Evolutionary conservation across 1,284 basidiomycete species (phyloP).

Genomic region (Volvariella surrecta): DNA sequence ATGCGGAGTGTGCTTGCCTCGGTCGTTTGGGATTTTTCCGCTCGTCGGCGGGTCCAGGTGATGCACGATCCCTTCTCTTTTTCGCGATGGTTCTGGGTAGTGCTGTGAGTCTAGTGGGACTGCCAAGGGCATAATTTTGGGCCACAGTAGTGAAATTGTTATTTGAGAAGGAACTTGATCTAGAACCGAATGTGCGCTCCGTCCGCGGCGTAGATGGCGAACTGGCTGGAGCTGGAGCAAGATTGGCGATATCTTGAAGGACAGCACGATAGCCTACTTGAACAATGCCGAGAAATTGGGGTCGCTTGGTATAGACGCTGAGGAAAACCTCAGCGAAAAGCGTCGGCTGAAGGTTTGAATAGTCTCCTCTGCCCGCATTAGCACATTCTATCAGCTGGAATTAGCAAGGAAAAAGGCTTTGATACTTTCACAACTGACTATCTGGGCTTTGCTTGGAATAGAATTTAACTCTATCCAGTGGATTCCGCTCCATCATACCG

Average conservation of each 20-base stretch:
- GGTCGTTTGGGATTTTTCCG: too few relatives aligned
- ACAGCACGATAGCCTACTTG: constrained; percentile 60
- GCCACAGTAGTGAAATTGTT: constrained; percentile 40
- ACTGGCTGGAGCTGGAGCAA: constrained; percentile 3
- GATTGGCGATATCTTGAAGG: constrained; percentile 23
- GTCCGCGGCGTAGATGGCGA: constrained; percentile 13
- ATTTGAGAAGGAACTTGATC: constrained; percentile 22
- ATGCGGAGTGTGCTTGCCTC: too few relatives aligned
- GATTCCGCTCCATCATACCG: constrained; percentile 65
- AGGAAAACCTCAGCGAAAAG: constrained; percentile 57
- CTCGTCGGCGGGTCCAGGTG: neutral
- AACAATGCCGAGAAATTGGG: constrained; percentile 38
- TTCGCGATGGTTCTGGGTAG: neutral
- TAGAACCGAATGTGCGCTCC: constrained; percentile 13
- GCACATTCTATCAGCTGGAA: constrained; percentile 26
- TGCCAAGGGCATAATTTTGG: constrained; percentile 23
- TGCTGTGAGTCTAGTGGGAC: constrained; percentile 16
- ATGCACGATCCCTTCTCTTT: neutral
- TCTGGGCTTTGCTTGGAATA: constrained; percentile 61
- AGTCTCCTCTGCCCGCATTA: constrained; percentile 43
- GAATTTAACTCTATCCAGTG: constrained; percentile 59
- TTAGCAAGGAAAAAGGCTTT: neutral
- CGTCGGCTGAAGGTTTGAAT: constrained; percentile 53
- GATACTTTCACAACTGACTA: constrained; percentile 26
- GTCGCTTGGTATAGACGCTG: constrained; percentile 60